Evolutionary conservation across 176 grass and related monocot genomes (phyloP).

Genomic region (Thalia dealbata): DNA sequence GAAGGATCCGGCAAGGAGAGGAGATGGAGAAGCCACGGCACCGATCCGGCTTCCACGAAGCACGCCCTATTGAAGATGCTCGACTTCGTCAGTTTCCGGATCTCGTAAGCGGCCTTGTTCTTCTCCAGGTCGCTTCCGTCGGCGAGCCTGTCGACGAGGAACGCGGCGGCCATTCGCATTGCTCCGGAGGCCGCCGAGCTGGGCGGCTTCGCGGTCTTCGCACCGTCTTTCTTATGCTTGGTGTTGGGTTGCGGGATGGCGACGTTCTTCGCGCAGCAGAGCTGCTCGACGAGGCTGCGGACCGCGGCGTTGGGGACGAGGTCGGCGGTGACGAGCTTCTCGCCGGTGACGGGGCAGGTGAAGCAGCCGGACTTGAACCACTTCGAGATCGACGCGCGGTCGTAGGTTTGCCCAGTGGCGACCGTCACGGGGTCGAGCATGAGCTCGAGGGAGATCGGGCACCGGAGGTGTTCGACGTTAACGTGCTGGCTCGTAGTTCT

Average conservation of each 20-base stretch:
- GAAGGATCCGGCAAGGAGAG: constrained; percentile 34
- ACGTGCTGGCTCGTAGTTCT: constrained; percentile 38
- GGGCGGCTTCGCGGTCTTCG: constrained; percentile 38
- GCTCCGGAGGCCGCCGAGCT: constrained; percentile 26
- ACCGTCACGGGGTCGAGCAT: constrained; percentile 83
- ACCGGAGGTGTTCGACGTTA: constrained; percentile 45
- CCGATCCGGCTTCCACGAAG: constrained; percentile 47
- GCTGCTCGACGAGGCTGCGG: constrained; percentile 36
- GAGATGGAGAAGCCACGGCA: constrained; percentile 68
- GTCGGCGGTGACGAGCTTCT: constrained; percentile 37
- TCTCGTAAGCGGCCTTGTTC: constrained; percentile 57
- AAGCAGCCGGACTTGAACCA: constrained; percentile 59
- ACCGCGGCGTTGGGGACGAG: constrained; percentile 58
- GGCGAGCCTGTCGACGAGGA: constrained; percentile 36
- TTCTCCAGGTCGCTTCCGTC: constrained; percentile 20
- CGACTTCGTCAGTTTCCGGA: constrained; percentile 59
- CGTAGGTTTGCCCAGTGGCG: constrained; percentile 79
- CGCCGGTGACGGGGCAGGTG: constrained; percentile 74
- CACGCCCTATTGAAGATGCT: constrained; percentile 58
- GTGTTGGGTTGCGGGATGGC: constrained; percentile 22
- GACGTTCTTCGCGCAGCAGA: constrained; percentile 38
- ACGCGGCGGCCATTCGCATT: constrained; percentile 28
- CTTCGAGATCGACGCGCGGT: constrained; percentile 54
- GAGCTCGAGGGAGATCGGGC: constrained; percentile 78
- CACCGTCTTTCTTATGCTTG: constrained; percentile 36